Evolutionary conservation across 352 stramenopile genomes (phyloP), one percentile per base, ranked within the genome.

Genomic region (Phytophthora rubi): DNA sequence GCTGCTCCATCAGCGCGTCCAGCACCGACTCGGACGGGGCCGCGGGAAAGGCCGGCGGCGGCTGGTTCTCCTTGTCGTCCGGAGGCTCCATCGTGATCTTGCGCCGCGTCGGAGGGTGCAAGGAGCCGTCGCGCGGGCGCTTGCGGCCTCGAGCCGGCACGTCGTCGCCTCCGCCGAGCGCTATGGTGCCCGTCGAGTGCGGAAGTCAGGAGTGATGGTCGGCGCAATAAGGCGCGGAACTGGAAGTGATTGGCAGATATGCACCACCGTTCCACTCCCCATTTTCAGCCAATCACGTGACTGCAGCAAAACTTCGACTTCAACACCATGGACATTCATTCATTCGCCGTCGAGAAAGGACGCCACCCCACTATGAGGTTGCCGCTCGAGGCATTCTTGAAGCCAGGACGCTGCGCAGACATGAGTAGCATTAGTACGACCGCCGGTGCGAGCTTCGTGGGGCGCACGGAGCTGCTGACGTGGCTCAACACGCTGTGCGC

Each of bases 401-500:
- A 26, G 23, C 2, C 23, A 26, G 23, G 23, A 26, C 23, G 23
- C 23, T 3, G 23, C 23, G 23, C 23, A 26, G 35, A 42, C 35
- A 42, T 42, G 35, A 16, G 35, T 10, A 16, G 35, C 23, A 26
- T 26, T 26, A 26, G 23, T 16, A 13, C 35, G 35, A 42, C 35
- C 6, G 35, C 35, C 35, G 35, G 35, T 16, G 35, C 35, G 9
- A 42, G 7, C 35, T 42, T 42, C 10, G 35, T 42, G 0, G 35
- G 35, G 10, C 35, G 35, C 35, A 42, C 35, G 35, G 35, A 99
- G 73, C 94, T 99, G 55, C 78, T 99, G 33, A 86, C 98, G 47
- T 99, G 98, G 94, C 83, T 99, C 53, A 99, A 99, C 78, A 73
- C 75, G 35, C 88, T 97, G 33, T 92, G 98, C 59, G 79, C 88